Percentiles rank a stretch among this genome's conserved stretches.
phyloP scores from a whole-genome alignment of 1,284 basidiomycete genomes.

The Moniliella sp. region DNA sequence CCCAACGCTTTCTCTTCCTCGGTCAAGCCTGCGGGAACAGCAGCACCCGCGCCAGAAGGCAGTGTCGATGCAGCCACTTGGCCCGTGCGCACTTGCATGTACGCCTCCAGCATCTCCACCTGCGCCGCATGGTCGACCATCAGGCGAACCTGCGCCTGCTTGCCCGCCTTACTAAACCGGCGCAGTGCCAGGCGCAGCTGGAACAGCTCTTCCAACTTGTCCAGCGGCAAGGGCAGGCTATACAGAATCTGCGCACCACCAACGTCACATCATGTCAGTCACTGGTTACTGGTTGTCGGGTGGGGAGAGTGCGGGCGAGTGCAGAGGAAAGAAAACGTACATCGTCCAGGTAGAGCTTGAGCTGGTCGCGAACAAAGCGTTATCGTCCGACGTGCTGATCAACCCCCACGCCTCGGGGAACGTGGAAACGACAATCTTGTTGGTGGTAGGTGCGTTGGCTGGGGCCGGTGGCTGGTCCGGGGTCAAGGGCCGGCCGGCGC shows the following conservation, averaged over 20 bases:
- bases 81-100: constrained; percentile 38
- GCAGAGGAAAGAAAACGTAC: no score
- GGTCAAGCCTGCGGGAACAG: no score
- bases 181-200: constrained; percentile 38
- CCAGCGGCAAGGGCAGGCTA: constrained; percentile 48
- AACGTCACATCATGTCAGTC: constrained; percentile 19
- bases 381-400: constrained; percentile 50
- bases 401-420: constrained; percentile 56
- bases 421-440: constrained; percentile 57
- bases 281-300: not conserved
- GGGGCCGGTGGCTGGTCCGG: no score
- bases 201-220: constrained; percentile 53
- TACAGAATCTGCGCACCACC: constrained; percentile 49
- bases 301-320: no score
- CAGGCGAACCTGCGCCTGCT: constrained; percentile 45
- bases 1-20: no score
- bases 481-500: no score
- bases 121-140: constrained; percentile 57
- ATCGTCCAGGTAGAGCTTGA: not conserved
- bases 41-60: no score
- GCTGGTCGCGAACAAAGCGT: constrained; percentile 41
- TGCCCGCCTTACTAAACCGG: not conserved
- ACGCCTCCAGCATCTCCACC: constrained; percentile 43
- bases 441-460: no score
- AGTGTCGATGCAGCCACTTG: constrained; percentile 12